These are phyloP conservation scores for Russula olivacea DNA, from an alignment of 768 basidiomycete species.

Conservation along the genomic window DNA sequence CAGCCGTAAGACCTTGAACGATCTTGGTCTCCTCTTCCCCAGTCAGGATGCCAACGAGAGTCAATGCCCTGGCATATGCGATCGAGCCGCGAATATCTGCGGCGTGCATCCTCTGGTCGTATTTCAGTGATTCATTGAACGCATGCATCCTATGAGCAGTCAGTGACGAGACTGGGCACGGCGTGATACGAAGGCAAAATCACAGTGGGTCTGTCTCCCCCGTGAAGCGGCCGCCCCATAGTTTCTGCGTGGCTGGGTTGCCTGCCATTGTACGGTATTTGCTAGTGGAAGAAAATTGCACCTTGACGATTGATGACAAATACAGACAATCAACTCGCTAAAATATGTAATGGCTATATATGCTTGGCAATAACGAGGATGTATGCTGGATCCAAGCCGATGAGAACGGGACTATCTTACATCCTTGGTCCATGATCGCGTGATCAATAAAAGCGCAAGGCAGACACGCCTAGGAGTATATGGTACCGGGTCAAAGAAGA, in stretches of 20 bases:
- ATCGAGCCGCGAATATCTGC: slow-evolving; percentile 93
- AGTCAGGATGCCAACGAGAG: slow-evolving; percentile 75
- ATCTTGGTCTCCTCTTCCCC: slow-evolving; percentile 68
- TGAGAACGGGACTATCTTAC: not conserved
- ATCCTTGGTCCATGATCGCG: slow-evolving; percentile 34
- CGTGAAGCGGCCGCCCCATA: slow-evolving; percentile 87
- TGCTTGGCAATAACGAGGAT: slow-evolving; percentile 43
- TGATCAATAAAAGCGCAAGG: not conserved
- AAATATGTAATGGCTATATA: not conserved
- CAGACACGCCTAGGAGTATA: not conserved
- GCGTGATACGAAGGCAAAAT: slow-evolving; percentile 26
- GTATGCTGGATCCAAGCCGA: slow-evolving; percentile 33
- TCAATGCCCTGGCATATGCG: slow-evolving; percentile 87
- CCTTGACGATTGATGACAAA: not conserved
- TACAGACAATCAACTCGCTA: not conserved
- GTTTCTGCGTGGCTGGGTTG: slow-evolving; percentile 57
- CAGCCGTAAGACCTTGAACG: slow-evolving; percentile 63
- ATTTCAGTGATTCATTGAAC: slow-evolving; percentile 93
- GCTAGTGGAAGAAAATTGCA: not conserved
- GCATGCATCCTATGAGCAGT: slow-evolving; percentile 74
- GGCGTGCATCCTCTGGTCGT: slow-evolving; percentile 90
- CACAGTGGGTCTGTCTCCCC: slow-evolving; percentile 84
- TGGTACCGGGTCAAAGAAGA: not conserved
- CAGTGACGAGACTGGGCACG: slow-evolving; percentile 18
- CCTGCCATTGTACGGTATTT: slow-evolving; percentile 31